Evolutionary conservation across 2,329 filamentous ascomycete species (phyloP).

Genomic region (Ambrosiella beaveri): DNA sequence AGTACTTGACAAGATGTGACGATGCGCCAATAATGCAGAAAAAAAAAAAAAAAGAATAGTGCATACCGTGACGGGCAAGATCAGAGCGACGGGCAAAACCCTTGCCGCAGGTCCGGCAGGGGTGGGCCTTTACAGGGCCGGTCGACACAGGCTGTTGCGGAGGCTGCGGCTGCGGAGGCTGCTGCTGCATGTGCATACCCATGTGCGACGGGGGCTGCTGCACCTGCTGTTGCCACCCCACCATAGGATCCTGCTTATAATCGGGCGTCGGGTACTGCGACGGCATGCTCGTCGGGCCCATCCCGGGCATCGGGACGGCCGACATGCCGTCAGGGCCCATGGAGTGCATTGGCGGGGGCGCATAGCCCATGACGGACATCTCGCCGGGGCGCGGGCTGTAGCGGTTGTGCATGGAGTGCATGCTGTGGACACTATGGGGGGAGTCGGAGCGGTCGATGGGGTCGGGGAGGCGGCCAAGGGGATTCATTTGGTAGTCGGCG

Average conservation of each 20-base stretch:
- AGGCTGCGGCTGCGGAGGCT: constrained; percentile 20
- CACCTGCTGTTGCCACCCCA: constrained; percentile 11
- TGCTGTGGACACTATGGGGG: constrained; percentile 42
- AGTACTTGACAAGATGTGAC: constrained; percentile 13
- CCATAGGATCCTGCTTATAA: constrained; percentile 11
- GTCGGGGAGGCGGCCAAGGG: constrained; percentile 16
- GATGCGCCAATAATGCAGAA: neutral
- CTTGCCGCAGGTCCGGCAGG: constrained; percentile 79
- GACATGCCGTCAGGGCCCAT: constrained; percentile 22
- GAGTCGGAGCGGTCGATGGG: constrained; percentile 37
- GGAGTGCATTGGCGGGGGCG: constrained; percentile 33
- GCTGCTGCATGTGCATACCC: constrained; percentile 17
- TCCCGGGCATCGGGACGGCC: constrained; percentile 22
- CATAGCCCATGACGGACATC: constrained; percentile 27
- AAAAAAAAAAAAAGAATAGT: neutral
- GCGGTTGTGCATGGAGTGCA: constrained; percentile 38
- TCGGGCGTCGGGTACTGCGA: constrained; percentile 13
- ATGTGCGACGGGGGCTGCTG: constrained; percentile 16
- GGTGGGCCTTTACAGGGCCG: constrained; percentile 49
- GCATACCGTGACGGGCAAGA: constrained; percentile 78
- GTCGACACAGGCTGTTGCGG: constrained; percentile 15
- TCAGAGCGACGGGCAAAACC: constrained; percentile 88
- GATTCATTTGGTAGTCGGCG: constrained; percentile 17
- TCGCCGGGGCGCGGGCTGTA: constrained; percentile 24
- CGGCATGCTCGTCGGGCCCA: constrained; percentile 11